These are phyloP conservation scores for Pythium aquatile DNA, from an alignment of 352 stramenopile genomes.

Conservation along the genomic window DNA sequence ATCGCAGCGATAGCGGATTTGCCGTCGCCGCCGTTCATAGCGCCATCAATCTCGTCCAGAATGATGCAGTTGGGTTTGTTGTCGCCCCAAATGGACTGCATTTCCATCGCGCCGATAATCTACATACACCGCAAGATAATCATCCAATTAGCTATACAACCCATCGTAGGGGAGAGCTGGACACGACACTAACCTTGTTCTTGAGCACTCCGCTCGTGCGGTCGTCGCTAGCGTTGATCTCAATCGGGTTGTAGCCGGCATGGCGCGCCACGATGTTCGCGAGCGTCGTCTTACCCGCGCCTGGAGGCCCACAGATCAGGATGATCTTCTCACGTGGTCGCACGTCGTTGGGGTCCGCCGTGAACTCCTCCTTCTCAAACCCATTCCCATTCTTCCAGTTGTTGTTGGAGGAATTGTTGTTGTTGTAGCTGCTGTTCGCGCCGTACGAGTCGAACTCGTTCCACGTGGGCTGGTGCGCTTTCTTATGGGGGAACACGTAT, in stretches of 20 bases:
- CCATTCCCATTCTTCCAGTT: conserved; percentile 17
- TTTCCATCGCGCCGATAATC: conserved; percentile 91
- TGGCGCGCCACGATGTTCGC: conserved; percentile 95
- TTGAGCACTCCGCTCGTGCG: conserved; percentile 89
- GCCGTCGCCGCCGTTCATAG: conserved; percentile 86
- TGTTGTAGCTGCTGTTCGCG: conserved; percentile 7
- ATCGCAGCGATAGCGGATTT: conserved; percentile 89
- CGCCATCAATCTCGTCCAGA: conserved; percentile 98
- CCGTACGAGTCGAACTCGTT: conserved; percentile 17
- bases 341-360: conserved; percentile 38
- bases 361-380: conserved; percentile 9
- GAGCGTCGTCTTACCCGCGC: conserved; percentile 96
- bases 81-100: conserved; percentile 85
- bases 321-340: conserved; percentile 88
- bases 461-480: conserved; percentile 24
- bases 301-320: conserved; percentile 93
- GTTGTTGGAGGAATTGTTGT: conserved; percentile 8
- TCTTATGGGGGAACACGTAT: conserved; percentile 91
- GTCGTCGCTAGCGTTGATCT: conserved; percentile 98
- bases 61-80: conserved; percentile 97
- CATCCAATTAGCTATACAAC: neutral
- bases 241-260: conserved; percentile 96
- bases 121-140: conserved; percentile 15
- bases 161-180: neutral
- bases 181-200: conserved; percentile 68